Evolutionary conservation across 1,284 basidiomycete genomes (phyloP).

Genomic region (Anthracocystis walkeri): DNA sequence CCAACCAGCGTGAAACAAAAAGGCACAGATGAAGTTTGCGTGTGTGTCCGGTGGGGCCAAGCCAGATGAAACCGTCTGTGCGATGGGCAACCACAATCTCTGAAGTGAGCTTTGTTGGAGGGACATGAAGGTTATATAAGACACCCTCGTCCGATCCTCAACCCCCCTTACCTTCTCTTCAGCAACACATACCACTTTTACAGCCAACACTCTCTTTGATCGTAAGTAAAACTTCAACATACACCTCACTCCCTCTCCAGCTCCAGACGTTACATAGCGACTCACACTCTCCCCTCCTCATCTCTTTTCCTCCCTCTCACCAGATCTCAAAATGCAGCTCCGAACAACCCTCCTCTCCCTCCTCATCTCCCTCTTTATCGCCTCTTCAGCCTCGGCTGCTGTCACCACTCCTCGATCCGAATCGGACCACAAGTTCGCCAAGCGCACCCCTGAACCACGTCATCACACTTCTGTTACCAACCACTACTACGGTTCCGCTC

Average conservation of each 20-base stretch:
- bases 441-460: constrained; percentile 12
- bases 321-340: constrained; percentile 13
- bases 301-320: background rate
- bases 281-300: constrained; percentile 1
- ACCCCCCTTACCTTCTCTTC: no score
- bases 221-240: background rate
- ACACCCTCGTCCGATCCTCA: no score
- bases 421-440: constrained; percentile 27
- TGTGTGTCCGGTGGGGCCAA: no score
- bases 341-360: constrained; percentile 1
- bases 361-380: constrained; percentile 3
- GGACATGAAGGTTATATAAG: no score
- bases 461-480: constrained; percentile 6
- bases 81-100: no score
- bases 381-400: background rate
- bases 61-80: no score
- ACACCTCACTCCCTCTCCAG: background rate
- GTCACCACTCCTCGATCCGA: background rate
- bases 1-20: no score
- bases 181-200: background rate
- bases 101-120: no score
- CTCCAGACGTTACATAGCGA: constrained; percentile 3
- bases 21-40: no score
- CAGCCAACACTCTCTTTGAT: background rate
- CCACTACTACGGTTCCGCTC: constrained; percentile 7